Percentiles rank a stretch among this genome's conserved stretches.
These are phyloP conservation scores for Alternaria brassicicola DNA, from an alignment of 2,329 filamentous ascomycete species.

Conservation along the genomic window DNA sequence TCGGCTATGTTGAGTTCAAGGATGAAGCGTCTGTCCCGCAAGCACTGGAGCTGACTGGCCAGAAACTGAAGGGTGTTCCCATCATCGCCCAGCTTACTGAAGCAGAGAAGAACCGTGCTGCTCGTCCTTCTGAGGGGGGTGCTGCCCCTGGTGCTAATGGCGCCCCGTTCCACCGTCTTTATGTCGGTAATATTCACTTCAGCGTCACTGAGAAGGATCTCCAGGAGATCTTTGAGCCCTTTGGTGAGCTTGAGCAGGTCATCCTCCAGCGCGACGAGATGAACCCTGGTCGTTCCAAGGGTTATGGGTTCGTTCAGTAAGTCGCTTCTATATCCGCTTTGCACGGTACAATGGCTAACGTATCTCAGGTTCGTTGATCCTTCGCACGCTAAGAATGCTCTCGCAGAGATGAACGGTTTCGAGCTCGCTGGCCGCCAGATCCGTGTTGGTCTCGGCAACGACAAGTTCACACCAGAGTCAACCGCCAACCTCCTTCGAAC, in stretches of 20 bases:
- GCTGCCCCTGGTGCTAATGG: conserved; percentile 74
- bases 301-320: conserved; percentile 98
- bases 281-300: conserved; percentile 60
- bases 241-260: conserved; percentile 96
- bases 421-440: conserved; percentile 97
- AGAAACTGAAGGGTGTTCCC: conserved; percentile 97
- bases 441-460: conserved; percentile 97
- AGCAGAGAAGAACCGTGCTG: conserved; percentile 98
- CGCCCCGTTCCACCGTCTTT: conserved; percentile 95
- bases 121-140: conserved; percentile 69
- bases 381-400: conserved; percentile 86
- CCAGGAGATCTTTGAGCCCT: conserved; percentile 95
- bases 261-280: conserved; percentile 98
- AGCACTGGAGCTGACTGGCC: conserved; percentile 97
- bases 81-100: conserved; percentile 98
- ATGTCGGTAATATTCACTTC: conserved; percentile 99
- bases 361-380: conserved; percentile 85
- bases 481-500: conserved; percentile 90
- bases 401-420: conserved; percentile 99
- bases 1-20: conserved; percentile 99
- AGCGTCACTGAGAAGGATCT: conserved; percentile 97
- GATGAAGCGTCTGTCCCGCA: conserved; percentile 90
- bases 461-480: conserved; percentile 99
- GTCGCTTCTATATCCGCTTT: conserved; percentile 48
- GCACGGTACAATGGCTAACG: conserved; percentile 17